Base-by-base conservation (phyloP, 495 filamentous ascomycete species). In the Trichoderma reesei region DNA sequence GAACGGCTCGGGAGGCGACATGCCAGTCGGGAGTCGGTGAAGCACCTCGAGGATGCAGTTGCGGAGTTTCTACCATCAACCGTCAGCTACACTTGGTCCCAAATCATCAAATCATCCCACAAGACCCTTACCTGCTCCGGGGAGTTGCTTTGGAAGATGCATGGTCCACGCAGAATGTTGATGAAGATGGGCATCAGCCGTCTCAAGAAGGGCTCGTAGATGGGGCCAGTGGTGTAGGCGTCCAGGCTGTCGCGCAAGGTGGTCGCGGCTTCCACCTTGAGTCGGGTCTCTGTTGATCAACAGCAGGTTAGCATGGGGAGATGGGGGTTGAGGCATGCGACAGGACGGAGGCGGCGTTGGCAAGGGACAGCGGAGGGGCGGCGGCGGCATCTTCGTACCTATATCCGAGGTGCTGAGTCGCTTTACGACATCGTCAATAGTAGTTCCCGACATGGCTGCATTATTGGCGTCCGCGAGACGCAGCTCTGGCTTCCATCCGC, bases 21-120 rank as follows among this genome's bases (percentile, higher is more conserved):
- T 86, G 70, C 71, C 64, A 0, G 90, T 92, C 5, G 93, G 95
- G 63, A 99, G 72, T 60, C 95, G 86, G 75, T 98, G 92, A 3
- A 99, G 78, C 61, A 96, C 97, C 73, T 99, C 95, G 64, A 99
- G 88, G 26, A 92, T 82, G 68, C 89, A 92, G 73, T 92, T 91
- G 60, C 95, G 88, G 61, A 97, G 76, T 83, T 90, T 92, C 88
- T 96, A 77, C 20, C 66, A 48, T 54, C 65, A 64, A 59, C 26
- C 68, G 65, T 72, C 64, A 61, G 36, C 18, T 63, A 31, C 11
- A 56, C 36, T 13, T 4, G 10, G 41, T 18, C 5, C 31, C 39
- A n/a, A 2, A 31, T 54, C 46, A 33, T 44, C 39, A n/a, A 2
- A 31, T 54, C 46, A 33, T 44, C 60, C 44, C 16, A 54, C 44